Evolutionary conservation across 2,329 filamentous ascomycete species (phyloP).

Genomic region (Chalaropsis thielavioides): DNA sequence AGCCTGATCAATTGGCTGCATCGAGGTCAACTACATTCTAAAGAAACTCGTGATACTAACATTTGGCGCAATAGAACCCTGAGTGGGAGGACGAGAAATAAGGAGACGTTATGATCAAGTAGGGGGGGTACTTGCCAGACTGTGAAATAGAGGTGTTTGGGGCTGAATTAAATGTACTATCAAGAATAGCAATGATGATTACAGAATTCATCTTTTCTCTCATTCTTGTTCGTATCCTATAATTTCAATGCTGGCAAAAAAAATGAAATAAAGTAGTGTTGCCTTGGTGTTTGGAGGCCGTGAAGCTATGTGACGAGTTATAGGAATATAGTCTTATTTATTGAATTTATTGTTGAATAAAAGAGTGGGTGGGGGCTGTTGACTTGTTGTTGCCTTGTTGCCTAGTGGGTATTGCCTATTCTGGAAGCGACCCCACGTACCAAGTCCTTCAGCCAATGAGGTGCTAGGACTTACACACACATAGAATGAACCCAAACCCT

Average conservation of each 20-base stretch:
- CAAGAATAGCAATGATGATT: constrained; percentile 16
- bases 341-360: background rate
- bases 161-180: constrained; percentile 10
- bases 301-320: too few relatives aligned
- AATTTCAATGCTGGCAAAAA: too few relatives aligned
- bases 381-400: background rate
- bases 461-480: constrained; percentile 13
- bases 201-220: constrained; percentile 1
- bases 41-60: background rate
- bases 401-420: background rate
- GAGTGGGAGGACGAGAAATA: constrained; percentile 16
- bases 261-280: too few relatives aligned
- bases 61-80: constrained; percentile 10
- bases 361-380: background rate
- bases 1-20: background rate
- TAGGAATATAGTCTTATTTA: too few relatives aligned
- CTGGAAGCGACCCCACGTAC: background rate
- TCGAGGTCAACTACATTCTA: background rate
- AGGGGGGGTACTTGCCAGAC: background rate
- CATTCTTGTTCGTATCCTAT: background rate
- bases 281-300: too few relatives aligned
- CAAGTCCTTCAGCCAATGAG: constrained; percentile 3
- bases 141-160: constrained; percentile 9
- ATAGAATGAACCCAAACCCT: constrained; percentile 11
- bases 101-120: background rate